Conservation (phyloP, 176 grass and related monocot genomes). For the Leersia perrieri region DNA sequence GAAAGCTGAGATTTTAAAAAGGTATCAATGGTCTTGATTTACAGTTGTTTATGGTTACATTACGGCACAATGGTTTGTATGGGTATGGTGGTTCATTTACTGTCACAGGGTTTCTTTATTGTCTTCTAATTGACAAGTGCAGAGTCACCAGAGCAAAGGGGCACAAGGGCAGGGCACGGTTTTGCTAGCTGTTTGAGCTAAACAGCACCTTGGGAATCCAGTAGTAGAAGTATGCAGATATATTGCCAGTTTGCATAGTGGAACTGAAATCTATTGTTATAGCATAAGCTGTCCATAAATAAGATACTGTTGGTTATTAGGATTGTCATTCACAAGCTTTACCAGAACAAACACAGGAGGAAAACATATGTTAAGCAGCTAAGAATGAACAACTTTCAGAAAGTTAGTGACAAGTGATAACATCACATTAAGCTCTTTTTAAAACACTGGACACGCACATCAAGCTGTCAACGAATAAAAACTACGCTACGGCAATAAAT, state of each 20-base stretch:
- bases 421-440: not conserved
- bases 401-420: not conserved
- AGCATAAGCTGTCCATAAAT: not conserved
- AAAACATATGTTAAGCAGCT: not conserved
- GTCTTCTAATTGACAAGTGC: not conserved
- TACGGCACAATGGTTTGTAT: not conserved
- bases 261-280: not conserved
- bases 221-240: not conserved
- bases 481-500: not conserved
- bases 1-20: no score
- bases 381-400: not conserved
- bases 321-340: not conserved
- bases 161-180: not conserved
- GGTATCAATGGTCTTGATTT: not conserved
- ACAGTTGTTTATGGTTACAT: not conserved
- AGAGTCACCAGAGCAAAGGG: not conserved
- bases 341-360: not conserved
- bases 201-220: not conserved
- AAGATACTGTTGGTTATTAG: not conserved
- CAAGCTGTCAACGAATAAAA: slow-evolving; percentile 20
- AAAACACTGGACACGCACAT: not conserved
- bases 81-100: not conserved
- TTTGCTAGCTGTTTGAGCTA: not conserved
- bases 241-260: not conserved
- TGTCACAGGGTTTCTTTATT: not conserved